A percentile compares a stretch with the other conserved stretches of the same genome.
phyloP scores from a whole-genome alignment of 805 yeast species.

The Starmera quercuum region DNA sequence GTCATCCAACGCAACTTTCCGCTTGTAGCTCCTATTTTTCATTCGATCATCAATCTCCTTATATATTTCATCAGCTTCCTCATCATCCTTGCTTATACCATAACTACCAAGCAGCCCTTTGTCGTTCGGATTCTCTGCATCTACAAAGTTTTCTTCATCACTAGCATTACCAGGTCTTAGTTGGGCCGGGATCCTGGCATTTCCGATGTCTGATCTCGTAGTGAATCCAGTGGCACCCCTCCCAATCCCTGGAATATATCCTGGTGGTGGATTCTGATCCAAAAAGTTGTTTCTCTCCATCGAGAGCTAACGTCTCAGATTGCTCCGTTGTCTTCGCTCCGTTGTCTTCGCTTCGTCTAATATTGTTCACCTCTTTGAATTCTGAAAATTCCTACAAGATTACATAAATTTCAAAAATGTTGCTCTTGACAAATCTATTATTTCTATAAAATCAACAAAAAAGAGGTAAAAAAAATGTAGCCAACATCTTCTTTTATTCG shows the following conservation, averaged over 20 bases:
- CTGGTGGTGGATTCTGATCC: conserved; percentile 81
- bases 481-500: too few species aligned
- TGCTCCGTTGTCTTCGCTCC: too few species aligned
- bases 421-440: too few species aligned
- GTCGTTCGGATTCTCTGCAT: conserved; percentile 19
- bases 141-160: conserved; percentile 15
- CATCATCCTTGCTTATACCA: conserved; percentile 46
- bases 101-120: conserved; percentile 22
- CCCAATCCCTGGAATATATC: conserved; percentile 88
- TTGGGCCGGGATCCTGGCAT: conserved; percentile 27
- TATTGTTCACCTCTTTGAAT: too few species aligned
- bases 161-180: conserved; percentile 16
- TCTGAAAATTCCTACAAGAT: too few species aligned
- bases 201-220: conserved; percentile 71
- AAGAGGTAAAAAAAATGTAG: too few species aligned
- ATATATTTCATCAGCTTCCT: conserved; percentile 72
- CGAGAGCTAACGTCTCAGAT: too few species aligned
- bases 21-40: conserved; percentile 21
- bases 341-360: too few species aligned
- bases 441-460: too few species aligned
- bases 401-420: too few species aligned
- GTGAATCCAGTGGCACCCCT: conserved; percentile 94
- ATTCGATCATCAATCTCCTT: conserved; percentile 55
- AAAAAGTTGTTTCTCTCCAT: conserved; percentile 60
- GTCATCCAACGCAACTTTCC: conserved; percentile 15